Evolutionary conservation across 352 stramenopile species (phyloP).

Genomic region (Lagenidium sp.): DNA sequence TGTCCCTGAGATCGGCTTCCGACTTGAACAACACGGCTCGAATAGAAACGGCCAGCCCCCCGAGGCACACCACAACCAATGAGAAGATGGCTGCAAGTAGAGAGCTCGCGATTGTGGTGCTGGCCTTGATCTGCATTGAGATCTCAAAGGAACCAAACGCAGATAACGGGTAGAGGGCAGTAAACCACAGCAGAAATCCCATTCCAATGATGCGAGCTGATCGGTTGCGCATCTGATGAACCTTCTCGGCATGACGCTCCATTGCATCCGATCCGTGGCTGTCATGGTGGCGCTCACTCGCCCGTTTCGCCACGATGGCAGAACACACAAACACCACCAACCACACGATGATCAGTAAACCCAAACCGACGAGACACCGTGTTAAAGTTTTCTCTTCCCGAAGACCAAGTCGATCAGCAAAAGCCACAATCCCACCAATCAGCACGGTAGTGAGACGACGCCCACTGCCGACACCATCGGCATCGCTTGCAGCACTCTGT

Average conservation of each 20-base stretch:
- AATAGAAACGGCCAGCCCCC: conserved; percentile 29
- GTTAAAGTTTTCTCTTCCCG: conserved; percentile 32
- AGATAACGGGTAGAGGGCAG: neutral
- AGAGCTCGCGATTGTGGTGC: neutral
- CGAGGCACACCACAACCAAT: conserved; percentile 34
- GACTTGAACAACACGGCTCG: conserved; percentile 46
- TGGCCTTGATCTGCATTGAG: neutral
- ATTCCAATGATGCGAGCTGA: neutral
- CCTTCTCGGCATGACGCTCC: neutral
- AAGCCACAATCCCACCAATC: conserved; percentile 60
- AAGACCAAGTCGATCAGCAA: conserved; percentile 54
- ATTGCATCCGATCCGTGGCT: neutral
- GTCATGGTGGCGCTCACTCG: neutral
- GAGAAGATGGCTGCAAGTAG: conserved; percentile 22
- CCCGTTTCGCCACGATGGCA: neutral
- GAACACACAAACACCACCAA: neutral
- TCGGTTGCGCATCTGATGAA: neutral
- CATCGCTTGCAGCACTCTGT: neutral
- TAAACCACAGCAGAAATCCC: neutral
- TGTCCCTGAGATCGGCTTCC: conserved; percentile 43
- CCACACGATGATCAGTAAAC: neutral
- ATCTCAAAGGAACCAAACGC: neutral
- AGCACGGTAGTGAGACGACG: conserved; percentile 20
- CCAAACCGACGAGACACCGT: conserved; percentile 23
- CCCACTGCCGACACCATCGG: conserved; percentile 4